Conservation (phyloP, 345 rosid genomes). For the Arabis alpina region DNA sequence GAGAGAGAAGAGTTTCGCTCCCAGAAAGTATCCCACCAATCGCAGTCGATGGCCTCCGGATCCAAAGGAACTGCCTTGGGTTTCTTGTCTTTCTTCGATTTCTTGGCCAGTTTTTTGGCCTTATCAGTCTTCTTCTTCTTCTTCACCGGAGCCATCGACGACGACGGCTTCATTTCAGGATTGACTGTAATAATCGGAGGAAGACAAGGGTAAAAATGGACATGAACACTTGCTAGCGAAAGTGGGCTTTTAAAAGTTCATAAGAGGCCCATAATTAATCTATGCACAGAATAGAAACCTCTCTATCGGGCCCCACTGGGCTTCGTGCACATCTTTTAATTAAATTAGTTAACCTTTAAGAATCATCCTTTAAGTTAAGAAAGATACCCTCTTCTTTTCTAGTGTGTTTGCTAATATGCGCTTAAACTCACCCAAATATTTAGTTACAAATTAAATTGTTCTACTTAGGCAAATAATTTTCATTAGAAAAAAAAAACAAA, state of each 20-base stretch:
- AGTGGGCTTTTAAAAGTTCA: no score
- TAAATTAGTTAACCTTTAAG: not conserved
- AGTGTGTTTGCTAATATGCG: not conserved
- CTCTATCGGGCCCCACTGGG: constrained; percentile 18
- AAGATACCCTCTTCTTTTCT: constrained; percentile 1
- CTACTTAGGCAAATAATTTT: not conserved
- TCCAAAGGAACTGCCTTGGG: constrained; percentile 55
- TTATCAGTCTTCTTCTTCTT: constrained; percentile 52
- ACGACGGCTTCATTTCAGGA: not conserved
- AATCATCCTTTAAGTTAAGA: constrained; percentile 1
- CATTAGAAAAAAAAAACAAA: not conserved
- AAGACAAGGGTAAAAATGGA: constrained; percentile 15
- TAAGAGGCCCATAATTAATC: not conserved
- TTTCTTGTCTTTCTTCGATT: constrained; percentile 59
- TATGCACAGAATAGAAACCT: not conserved
- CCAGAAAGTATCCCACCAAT: constrained; percentile 95
- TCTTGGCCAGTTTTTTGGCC: constrained; percentile 46
- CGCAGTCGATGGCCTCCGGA: constrained; percentile 73
- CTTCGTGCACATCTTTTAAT: constrained; percentile 1
- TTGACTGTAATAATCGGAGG: not conserved
- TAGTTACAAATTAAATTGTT: not conserved
- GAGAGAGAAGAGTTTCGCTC: constrained; percentile 66
- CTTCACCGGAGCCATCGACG: constrained; percentile 60
- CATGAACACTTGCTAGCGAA: not conserved
- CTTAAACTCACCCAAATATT: no score